These are phyloP conservation scores for Marvania coccoides DNA, from an alignment of 139 green algal species.

Conservation along the genomic window DNA sequence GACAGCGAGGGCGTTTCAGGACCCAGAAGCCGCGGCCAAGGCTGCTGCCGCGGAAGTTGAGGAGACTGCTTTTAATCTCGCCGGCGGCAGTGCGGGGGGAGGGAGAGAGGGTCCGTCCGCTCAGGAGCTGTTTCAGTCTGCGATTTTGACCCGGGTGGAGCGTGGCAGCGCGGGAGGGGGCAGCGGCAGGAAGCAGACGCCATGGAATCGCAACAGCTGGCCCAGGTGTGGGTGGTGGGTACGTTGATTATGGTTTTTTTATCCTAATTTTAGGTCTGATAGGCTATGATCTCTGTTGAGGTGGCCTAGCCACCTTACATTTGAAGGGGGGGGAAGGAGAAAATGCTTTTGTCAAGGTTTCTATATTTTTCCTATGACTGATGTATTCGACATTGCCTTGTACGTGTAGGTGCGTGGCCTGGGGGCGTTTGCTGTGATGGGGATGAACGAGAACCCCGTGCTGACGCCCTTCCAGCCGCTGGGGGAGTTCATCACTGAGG, in stretches of 20 bases:
- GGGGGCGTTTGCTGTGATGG: constrained; percentile 35
- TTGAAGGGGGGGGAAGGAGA: no score
- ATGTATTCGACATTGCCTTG: no score
- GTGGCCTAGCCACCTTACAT: no score
- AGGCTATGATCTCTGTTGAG: no score
- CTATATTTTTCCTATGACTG: constrained; percentile 32
- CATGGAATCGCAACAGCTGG: constrained; percentile 32
- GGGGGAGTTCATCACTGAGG: constrained; percentile 51
- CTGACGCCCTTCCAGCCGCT: constrained; percentile 48
- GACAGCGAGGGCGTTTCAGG: neutral
- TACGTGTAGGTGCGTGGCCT: constrained; percentile 22
- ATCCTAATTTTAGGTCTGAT: no score
- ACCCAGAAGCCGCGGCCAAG: neutral
- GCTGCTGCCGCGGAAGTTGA: neutral
- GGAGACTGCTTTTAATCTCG: neutral
- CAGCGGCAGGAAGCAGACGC: neutral
- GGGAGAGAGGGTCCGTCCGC: neutral
- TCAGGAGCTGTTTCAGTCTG: neutral
- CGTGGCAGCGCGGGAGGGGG: neutral
- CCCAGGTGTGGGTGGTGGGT: constrained; percentile 28
- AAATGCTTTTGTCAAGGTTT: no score
- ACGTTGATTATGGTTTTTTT: no score
- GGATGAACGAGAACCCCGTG: constrained; percentile 52
- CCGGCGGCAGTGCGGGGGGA: neutral
- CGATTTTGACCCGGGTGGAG: neutral